phyloP scores from a whole-genome alignment of 2,329 filamentous ascomycete genomes.

The Diplodia scrobiculata region DNA sequence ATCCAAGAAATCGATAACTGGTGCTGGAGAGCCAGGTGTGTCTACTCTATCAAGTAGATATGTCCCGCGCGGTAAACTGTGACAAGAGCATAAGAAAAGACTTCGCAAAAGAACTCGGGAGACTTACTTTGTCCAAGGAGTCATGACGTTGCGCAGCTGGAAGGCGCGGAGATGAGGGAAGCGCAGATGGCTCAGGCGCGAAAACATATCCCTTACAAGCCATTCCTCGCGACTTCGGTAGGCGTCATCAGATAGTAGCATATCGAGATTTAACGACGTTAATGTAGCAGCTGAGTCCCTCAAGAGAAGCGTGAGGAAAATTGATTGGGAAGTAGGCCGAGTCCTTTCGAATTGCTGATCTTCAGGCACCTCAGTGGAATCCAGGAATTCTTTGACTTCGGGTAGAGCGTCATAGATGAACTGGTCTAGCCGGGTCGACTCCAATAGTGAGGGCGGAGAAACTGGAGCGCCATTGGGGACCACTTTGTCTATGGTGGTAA shows the following conservation, averaged over 20 bases:
- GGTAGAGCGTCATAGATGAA: constrained; percentile 36
- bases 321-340: background rate
- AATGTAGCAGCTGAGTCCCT: constrained; percentile 34
- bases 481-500: constrained; percentile 35
- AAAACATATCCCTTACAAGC: constrained; percentile 3
- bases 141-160: constrained; percentile 51
- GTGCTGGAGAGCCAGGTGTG: background rate
- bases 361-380: constrained; percentile 10
- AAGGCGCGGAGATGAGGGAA: constrained; percentile 52
- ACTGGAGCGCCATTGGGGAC: background rate
- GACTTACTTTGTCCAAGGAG: constrained; percentile 32
- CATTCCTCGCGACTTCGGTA: constrained; percentile 11
- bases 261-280: constrained; percentile 43
- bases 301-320: constrained; percentile 30
- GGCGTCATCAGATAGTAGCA: constrained; percentile 33
- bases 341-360: constrained; percentile 9
- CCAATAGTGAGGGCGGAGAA: background rate
- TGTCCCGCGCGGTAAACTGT: constrained; percentile 29
- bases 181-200: constrained; percentile 35
- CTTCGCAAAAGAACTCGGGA: constrained; percentile 41
- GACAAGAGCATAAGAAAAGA: constrained; percentile 36
- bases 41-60: constrained; percentile 19
- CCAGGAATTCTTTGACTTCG: constrained; percentile 35
- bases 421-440: constrained; percentile 1
- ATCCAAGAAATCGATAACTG: constrained; percentile 38